Conservation (phyloP, 768 basidiomycete species). For the Cubamyces sp. region DNA sequence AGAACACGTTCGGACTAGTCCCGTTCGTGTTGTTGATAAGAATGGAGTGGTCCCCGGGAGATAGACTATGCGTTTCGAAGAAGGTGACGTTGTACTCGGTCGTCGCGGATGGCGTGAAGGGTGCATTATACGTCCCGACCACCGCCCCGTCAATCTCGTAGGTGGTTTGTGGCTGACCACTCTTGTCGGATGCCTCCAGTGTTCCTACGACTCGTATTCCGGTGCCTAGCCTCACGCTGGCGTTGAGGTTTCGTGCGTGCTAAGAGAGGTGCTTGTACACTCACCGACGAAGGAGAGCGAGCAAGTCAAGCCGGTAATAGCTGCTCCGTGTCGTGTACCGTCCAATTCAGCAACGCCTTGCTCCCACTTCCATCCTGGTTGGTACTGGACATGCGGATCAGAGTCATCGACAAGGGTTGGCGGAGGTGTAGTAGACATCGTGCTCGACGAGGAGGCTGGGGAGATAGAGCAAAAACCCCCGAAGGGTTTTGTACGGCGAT, state of each 20-base stretch:
- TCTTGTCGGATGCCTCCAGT: constrained; percentile 3
- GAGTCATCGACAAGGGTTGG: constrained; percentile 13
- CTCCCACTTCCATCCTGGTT: constrained; percentile 20
- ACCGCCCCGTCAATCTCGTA: constrained; percentile 10
- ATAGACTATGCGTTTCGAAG: constrained; percentile 5
- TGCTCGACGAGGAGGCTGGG: not conserved
- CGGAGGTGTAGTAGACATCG: not conserved
- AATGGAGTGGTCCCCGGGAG: constrained; percentile 6
- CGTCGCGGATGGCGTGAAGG: not conserved
- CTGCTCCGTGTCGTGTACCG: constrained; percentile 13
- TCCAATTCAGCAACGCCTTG: constrained; percentile 17
- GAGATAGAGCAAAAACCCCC: not conserved
- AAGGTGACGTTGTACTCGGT: constrained; percentile 17
- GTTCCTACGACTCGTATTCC: constrained; percentile 16
- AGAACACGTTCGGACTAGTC: constrained; percentile 10
- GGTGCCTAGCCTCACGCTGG: not conserved
- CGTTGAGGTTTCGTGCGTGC: not conserved
- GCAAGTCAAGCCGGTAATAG: not conserved
- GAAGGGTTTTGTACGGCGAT: no score
- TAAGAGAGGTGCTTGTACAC: not conserved
- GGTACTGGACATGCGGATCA: constrained; percentile 11
- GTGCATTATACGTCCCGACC: constrained; percentile 9
- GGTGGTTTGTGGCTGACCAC: constrained; percentile 10
- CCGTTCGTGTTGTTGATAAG: constrained; percentile 15
- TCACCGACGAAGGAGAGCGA: constrained; percentile 17